phyloP scores from a whole-genome alignment of 164 flowering plant species.

The Stephania cephalantha region DNA sequence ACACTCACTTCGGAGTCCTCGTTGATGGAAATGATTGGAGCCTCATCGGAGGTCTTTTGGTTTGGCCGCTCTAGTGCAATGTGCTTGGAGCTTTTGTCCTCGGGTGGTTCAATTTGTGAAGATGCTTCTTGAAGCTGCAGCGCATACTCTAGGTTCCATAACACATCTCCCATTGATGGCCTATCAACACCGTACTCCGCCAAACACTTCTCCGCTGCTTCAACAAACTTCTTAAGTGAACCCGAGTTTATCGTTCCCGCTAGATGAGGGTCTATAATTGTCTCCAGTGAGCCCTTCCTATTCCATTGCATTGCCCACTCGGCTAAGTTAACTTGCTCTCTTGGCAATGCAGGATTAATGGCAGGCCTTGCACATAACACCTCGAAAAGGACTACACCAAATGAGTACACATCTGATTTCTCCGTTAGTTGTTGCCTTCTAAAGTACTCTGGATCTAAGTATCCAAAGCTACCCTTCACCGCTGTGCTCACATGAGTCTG shows the following conservation, averaged over 20 bases:
- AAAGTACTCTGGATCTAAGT: conserved; percentile 88
- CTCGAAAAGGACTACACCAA: conserved; percentile 85
- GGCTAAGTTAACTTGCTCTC: conserved; percentile 83
- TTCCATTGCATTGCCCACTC: conserved; percentile 84
- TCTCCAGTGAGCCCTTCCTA: conserved; percentile 51
- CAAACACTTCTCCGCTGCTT: conserved; percentile 85
- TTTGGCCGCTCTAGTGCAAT: conserved; percentile 21
- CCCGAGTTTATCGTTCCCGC: conserved; percentile 31
- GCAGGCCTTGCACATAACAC: conserved; percentile 76
- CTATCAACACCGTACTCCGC: conserved; percentile 81
- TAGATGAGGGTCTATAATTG: conserved; percentile 54
- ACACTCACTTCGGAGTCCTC: conserved; percentile 32
- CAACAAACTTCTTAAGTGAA: conserved; percentile 60
- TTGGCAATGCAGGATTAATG: conserved; percentile 60
- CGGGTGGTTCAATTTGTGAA: conserved; percentile 22
- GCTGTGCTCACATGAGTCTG: conserved; percentile 89
- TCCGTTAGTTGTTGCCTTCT: conserved; percentile 74
- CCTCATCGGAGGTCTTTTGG: neutral
- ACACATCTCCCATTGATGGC: conserved; percentile 87
- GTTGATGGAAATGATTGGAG: conserved; percentile 1
- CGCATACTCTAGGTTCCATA: conserved; percentile 87
- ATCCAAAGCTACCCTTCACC: conserved; percentile 94
- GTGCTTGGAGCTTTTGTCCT: conserved; percentile 28
- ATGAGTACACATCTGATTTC: conserved; percentile 89
- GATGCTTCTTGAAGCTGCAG: conserved; percentile 75